Percentiles rank a stretch among this genome's conserved stretches.
Evolutionary conservation across 768 basidiomycete genomes (phyloP).

Genomic region (Clavulina sp.): DNA sequence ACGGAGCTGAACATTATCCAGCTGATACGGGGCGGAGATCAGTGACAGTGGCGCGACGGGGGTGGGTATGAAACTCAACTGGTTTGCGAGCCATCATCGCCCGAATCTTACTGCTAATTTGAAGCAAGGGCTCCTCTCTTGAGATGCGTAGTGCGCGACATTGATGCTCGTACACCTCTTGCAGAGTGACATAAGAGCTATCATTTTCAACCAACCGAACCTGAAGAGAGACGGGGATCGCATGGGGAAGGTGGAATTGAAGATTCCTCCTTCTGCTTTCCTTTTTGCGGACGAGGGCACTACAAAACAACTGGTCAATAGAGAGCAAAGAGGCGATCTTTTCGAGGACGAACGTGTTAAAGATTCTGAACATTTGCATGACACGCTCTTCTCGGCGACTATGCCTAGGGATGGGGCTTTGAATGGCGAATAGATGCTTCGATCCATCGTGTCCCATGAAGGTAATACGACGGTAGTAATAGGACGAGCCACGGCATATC

Average conservation of each 20-base stretch:
- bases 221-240: slow-evolving; percentile 64
- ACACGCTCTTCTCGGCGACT: slow-evolving; percentile 85
- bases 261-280: slow-evolving; percentile 87
- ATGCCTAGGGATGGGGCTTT: slow-evolving; percentile 69
- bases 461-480: slow-evolving; percentile 77
- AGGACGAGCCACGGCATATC: slow-evolving; percentile 69
- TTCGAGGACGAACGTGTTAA: slow-evolving; percentile 55
- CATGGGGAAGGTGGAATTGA: slow-evolving; percentile 76
- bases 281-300: slow-evolving; percentile 71
- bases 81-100: slow-evolving; percentile 15
- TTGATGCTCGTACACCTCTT: slow-evolving; percentile 87
- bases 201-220: slow-evolving; percentile 83
- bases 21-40: background rate
- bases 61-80: slow-evolving; percentile 9
- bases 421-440: slow-evolving; percentile 77
- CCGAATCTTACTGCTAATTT: slow-evolving; percentile 67
- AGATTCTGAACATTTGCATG: slow-evolving; percentile 81
- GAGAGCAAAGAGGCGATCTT: background rate
- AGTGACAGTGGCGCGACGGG: background rate
- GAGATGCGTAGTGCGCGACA: slow-evolving; percentile 58
- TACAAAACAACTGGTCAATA: slow-evolving; percentile 16
- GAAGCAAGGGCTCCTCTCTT: slow-evolving; percentile 76
- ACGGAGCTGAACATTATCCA: slow-evolving; percentile 41
- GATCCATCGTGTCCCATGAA: slow-evolving; percentile 84
- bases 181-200: slow-evolving; percentile 74